A percentile compares a stretch with the other conserved stretches of the same genome.
These are phyloP conservation scores for Achaetomiella virescens DNA, from an alignment of 495 filamentous ascomycete genomes.

Conservation along the genomic window DNA sequence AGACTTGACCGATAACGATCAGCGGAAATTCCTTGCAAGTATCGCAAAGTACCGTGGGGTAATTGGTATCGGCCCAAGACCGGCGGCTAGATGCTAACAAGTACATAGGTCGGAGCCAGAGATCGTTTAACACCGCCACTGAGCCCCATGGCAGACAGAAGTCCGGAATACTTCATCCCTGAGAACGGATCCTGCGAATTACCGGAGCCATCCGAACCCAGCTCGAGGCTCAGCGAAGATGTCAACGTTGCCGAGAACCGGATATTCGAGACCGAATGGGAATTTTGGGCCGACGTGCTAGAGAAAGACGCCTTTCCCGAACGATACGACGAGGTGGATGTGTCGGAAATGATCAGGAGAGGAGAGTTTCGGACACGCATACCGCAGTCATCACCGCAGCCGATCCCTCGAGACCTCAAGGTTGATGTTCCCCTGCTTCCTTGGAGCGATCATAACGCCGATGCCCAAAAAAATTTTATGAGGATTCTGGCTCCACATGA, in stretches of 20 bases:
- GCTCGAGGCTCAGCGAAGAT: constrained; percentile 43
- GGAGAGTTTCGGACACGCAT: constrained; percentile 14
- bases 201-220: constrained; percentile 48
- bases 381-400: not conserved
- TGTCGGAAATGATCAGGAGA: constrained; percentile 19
- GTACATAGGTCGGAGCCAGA: constrained; percentile 23
- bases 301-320: constrained; percentile 10
- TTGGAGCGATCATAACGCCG: not conserved
- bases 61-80: constrained; percentile 8
- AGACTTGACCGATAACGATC: constrained; percentile 34
- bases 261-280: constrained; percentile 16
- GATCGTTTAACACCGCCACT: constrained; percentile 54
- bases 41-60: constrained; percentile 32
- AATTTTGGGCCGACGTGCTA: constrained; percentile 16
- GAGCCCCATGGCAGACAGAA: constrained; percentile 39
- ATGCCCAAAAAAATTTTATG: constrained; percentile 2
- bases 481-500: constrained; percentile 13
- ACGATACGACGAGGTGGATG: constrained; percentile 19
- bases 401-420: constrained; percentile 15
- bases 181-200: constrained; percentile 42
- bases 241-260: constrained; percentile 38
- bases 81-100: constrained; percentile 10
- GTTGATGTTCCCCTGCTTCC: constrained; percentile 25
- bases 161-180: constrained; percentile 38
- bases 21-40: constrained; percentile 27